Conservation (phyloP, 352 stramenopile genomes). For the Paralagenidium karlingii region DNA sequence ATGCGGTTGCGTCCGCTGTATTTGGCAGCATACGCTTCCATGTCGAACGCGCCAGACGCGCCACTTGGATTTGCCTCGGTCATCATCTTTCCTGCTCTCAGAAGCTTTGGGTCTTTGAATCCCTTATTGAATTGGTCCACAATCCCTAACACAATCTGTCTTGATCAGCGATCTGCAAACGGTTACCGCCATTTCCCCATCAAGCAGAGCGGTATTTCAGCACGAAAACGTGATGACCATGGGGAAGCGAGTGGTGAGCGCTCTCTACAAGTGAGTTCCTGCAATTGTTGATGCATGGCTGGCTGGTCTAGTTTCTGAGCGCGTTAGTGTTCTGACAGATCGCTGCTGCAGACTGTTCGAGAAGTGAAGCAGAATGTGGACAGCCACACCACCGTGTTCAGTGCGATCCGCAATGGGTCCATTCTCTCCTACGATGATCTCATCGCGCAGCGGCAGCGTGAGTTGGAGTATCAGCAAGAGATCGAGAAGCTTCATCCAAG, state of each 20-base stretch:
- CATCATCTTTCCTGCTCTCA: slow-evolving; percentile 3
- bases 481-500: slow-evolving; percentile 38
- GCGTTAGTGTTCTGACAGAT: slow-evolving; percentile 18
- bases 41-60: slow-evolving; percentile 51
- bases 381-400: slow-evolving; percentile 33
- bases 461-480: slow-evolving; percentile 33
- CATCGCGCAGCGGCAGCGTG: slow-evolving; percentile 64
- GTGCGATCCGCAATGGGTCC: slow-evolving; percentile 47
- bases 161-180: too few species aligned
- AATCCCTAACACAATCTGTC: too few species aligned
- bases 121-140: too few species aligned
- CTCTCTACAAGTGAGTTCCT: slow-evolving; percentile 21
- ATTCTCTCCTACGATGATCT: slow-evolving; percentile 49
- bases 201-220: too few species aligned
- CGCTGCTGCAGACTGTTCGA: slow-evolving; percentile 33
- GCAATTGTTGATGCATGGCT: neutral
- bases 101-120: too few species aligned
- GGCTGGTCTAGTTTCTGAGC: neutral
- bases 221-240: too few species aligned
- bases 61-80: slow-evolving; percentile 2
- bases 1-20: slow-evolving; percentile 72
- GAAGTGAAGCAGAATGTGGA: slow-evolving; percentile 41
- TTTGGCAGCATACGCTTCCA: slow-evolving; percentile 72
- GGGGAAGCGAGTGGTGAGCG: too few species aligned
- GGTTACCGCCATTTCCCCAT: too few species aligned